A percentile compares a stretch with the other conserved stretches of the same genome.
These are phyloP conservation scores for Crithidia bombi DNA, from an alignment of 208 protist species.

Conservation along the genomic window DNA sequence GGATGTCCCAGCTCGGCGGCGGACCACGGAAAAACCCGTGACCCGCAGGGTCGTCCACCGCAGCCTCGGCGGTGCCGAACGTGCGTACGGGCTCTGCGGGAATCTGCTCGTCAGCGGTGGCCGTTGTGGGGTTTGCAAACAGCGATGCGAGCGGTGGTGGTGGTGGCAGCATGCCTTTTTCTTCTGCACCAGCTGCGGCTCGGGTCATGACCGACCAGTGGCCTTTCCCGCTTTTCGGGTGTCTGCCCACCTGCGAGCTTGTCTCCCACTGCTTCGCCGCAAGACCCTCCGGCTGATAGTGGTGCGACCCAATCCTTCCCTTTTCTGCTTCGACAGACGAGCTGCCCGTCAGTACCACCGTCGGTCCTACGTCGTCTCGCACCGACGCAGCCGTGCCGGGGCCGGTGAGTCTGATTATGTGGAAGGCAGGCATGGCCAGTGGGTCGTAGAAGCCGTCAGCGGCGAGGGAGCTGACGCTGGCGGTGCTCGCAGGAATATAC, in stretches of 20 bases:
- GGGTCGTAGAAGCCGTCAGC: conserved; percentile 50
- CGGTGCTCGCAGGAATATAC: conserved; percentile 16
- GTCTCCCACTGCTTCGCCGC: background rate
- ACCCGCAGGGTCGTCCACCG: conserved; percentile 35
- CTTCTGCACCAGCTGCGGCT: background rate
- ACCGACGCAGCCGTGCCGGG: background rate
- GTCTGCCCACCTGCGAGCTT: background rate
- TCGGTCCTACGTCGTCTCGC: background rate
- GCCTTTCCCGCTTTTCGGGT: background rate
- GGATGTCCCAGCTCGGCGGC: conserved; percentile 59
- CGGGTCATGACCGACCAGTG: background rate
- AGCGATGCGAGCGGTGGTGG: background rate
- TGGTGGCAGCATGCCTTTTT: no score
- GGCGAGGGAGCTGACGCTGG: conserved; percentile 25
- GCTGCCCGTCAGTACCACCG: conserved; percentile 14
- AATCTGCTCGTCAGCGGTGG: background rate
- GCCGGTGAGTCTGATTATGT: background rate
- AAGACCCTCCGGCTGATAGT: background rate
- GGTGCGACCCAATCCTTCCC: background rate
- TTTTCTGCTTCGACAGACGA: conserved; percentile 2
- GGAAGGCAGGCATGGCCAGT: conserved; percentile 31
- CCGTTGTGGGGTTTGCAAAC: background rate
- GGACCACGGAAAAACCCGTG: conserved; percentile 60
- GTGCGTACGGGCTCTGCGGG: background rate
- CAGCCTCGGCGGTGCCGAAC: conserved; percentile 6